These are phyloP conservation scores for Botrytis byssoidea DNA, from an alignment of 2,329 filamentous ascomycete genomes.

Conservation along the genomic window DNA sequence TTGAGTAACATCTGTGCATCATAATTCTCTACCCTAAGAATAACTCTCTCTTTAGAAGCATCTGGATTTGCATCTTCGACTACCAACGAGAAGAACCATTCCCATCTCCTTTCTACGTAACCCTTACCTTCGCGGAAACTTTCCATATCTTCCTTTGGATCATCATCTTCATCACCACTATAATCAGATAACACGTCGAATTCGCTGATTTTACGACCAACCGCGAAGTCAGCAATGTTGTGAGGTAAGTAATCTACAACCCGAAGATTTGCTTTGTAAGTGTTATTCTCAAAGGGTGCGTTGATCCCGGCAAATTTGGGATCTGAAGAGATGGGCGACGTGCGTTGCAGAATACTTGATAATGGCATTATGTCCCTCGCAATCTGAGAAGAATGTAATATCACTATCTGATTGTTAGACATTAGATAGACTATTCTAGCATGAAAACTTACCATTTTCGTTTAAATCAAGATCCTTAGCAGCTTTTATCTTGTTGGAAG, in stretches of 20 bases:
- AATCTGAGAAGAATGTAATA: background rate
- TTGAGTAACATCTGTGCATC: slow-evolving; percentile 57
- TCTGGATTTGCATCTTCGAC: slow-evolving; percentile 65
- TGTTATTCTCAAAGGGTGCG: slow-evolving; percentile 72
- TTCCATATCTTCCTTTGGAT: slow-evolving; percentile 30
- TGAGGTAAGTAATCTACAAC: slow-evolving; percentile 78
- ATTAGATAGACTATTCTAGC: background rate
- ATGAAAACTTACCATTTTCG: slow-evolving; percentile 39
- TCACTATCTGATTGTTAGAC: slow-evolving; percentile 14
- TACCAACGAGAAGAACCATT: slow-evolving; percentile 80
- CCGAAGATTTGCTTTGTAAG: slow-evolving; percentile 68
- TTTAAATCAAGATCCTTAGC: slow-evolving; percentile 31
- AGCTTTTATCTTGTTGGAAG: slow-evolving; percentile 28
- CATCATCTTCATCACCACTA: slow-evolving; percentile 35
- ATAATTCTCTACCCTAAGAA: slow-evolving; percentile 64
- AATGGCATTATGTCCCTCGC: background rate
- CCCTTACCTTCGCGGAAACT: slow-evolving; percentile 29
- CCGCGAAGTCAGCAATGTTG: slow-evolving; percentile 68
- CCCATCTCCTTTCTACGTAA: slow-evolving; percentile 52
- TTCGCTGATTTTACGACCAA: slow-evolving; percentile 46
- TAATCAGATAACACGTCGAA: slow-evolving; percentile 51
- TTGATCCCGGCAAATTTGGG: slow-evolving; percentile 36
- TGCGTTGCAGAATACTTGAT: slow-evolving; percentile 10
- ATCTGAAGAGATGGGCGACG: background rate
- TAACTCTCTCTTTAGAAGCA: slow-evolving; percentile 50